A percentile compares a stretch with the other conserved stretches of the same genome.
Evolutionary conservation across 495 filamentous ascomycete species (phyloP).

Genomic region (Patellaria atrata): DNA sequence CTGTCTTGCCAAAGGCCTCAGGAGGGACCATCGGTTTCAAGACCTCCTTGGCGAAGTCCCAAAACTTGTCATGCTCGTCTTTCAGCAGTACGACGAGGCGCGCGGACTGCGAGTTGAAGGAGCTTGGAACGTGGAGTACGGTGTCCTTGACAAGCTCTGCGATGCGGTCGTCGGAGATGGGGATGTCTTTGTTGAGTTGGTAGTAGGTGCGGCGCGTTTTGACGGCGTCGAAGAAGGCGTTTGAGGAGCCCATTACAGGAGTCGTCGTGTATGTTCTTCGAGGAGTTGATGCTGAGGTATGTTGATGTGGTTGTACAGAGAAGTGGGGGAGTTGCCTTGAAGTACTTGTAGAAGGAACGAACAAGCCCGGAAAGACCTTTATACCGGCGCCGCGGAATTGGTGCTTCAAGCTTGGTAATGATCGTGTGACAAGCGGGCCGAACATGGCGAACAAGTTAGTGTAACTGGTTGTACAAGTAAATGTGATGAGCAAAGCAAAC

Average conservation of each 20-base stretch:
- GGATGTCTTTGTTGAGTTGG: slow-evolving; percentile 39
- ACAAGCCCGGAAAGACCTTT: too few species aligned
- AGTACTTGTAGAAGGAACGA: too few species aligned
- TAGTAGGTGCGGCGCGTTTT: slow-evolving; percentile 46
- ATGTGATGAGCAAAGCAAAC: too few species aligned
- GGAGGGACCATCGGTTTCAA: slow-evolving; percentile 45
- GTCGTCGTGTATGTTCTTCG: too few species aligned
- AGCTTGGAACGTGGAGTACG: slow-evolving; percentile 40
- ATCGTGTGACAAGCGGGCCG: too few species aligned
- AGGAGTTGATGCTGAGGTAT: too few species aligned
- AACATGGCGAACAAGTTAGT: too few species aligned
- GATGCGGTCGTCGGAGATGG: slow-evolving; percentile 38
- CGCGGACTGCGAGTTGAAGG: slow-evolving; percentile 54
- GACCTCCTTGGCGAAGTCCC: slow-evolving; percentile 39
- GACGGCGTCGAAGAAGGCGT: slow-evolving; percentile 37
- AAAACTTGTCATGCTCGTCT: slow-evolving; percentile 49
- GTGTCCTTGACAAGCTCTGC: slow-evolving; percentile 40
- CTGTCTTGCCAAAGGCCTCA: slow-evolving; percentile 36
- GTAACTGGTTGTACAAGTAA: too few species aligned
- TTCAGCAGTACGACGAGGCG: slow-evolving; percentile 47
- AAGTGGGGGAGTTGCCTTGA: too few species aligned
- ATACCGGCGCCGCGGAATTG: too few species aligned
- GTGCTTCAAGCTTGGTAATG: too few species aligned
- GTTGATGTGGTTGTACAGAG: too few species aligned
- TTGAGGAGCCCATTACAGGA: slow-evolving; percentile 14